These are phyloP conservation scores for Paraleonurus japonicus DNA, from an alignment of 257 asterid species.

Conservation along the genomic window DNA sequence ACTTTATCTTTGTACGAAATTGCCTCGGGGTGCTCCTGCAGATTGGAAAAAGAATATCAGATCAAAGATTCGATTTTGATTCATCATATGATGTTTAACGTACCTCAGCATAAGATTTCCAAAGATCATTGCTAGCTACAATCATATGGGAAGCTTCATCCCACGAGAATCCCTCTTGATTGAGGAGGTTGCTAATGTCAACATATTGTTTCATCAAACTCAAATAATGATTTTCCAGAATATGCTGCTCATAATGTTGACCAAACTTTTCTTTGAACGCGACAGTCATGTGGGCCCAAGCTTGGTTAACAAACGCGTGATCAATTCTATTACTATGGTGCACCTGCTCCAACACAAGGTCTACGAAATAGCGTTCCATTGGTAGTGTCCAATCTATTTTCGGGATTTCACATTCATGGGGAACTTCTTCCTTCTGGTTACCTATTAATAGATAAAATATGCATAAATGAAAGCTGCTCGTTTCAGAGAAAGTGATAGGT, in stretches of 20 bases:
- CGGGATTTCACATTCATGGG: conserved; percentile 2
- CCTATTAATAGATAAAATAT: conserved; percentile 21
- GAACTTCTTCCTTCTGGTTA: conserved; percentile 21
- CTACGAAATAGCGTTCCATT: conserved; percentile 36
- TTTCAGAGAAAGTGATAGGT: not conserved
- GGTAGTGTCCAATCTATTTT: conserved; percentile 27
- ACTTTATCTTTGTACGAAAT: conserved; percentile 27
- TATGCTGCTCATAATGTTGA: conserved; percentile 28
- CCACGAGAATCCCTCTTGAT: conserved; percentile 40
- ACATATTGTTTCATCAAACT: conserved; percentile 36
- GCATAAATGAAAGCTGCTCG: not conserved
- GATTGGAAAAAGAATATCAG: not conserved
- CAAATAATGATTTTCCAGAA: conserved; percentile 30
- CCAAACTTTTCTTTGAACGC: conserved; percentile 37
- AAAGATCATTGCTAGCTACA: conserved; percentile 26
- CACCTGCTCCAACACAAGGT: conserved; percentile 37
- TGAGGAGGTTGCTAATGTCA: conserved; percentile 37
- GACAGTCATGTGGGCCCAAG: conserved; percentile 38
- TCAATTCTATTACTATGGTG: conserved; percentile 28
- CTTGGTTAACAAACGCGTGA: conserved; percentile 26
- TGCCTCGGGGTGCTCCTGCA: conserved; percentile 39
- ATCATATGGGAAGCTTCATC: conserved; percentile 30
- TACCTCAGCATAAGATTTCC: conserved; percentile 39
- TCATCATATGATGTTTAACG: not conserved
- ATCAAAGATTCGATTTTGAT: not conserved